These are phyloP conservation scores for Sabuloglossum arenarium DNA, from an alignment of 495 filamentous ascomycete species.

Conservation along the genomic window DNA sequence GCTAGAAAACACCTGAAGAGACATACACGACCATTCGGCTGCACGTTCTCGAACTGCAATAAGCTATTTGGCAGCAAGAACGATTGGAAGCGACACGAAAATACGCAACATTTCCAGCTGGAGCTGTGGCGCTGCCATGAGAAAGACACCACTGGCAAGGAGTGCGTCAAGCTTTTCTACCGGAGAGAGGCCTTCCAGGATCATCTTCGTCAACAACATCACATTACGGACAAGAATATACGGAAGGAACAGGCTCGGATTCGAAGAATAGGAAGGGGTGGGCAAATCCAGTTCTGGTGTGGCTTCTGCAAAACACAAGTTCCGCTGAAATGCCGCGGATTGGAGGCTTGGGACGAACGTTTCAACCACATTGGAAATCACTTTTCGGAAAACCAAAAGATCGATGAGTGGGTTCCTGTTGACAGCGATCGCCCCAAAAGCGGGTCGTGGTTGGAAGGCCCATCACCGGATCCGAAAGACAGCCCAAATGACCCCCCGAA, in stretches of 20 bases:
- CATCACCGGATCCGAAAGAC: neutral
- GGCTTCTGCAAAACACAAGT: conserved; percentile 56
- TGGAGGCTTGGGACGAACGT: conserved; percentile 48
- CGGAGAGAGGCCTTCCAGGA: conserved; percentile 36
- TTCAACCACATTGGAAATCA: conserved; percentile 82
- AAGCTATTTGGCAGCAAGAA: conserved; percentile 82
- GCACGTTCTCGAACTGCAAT: conserved; percentile 52
- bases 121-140: conserved; percentile 59
- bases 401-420: conserved; percentile 26
- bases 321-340: conserved; percentile 28
- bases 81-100: conserved; percentile 95
- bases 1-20: conserved; percentile 72
- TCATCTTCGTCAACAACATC: conserved; percentile 36
- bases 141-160: conserved; percentile 6
- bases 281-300: conserved; percentile 63
- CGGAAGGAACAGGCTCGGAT: conserved; percentile 26
- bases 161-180: conserved; percentile 39
- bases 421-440: conserved; percentile 9
- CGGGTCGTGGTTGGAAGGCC: neutral
- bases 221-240: conserved; percentile 19
- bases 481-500: neutral
- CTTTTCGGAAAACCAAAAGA: conserved; percentile 32
- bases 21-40: conserved; percentile 72
- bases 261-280: conserved; percentile 47
- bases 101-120: conserved; percentile 57